Base-by-base conservation (phyloP, 2,329 filamentous ascomycete genomes). In the Phaeosphaeriaceae sp. region DNA sequence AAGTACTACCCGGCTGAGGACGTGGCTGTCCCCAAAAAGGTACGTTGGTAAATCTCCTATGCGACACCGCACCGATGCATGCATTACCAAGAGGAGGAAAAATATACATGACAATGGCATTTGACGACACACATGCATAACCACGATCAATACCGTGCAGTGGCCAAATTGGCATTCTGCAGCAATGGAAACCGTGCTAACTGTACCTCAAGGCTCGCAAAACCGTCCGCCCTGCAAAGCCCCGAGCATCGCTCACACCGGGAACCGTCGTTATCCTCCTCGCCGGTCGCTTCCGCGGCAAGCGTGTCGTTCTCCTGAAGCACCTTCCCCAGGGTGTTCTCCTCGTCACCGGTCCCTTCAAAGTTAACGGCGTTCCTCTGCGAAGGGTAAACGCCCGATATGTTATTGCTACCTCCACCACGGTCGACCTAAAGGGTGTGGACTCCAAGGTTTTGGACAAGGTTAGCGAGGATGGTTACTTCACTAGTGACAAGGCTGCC, bases 1-100 rank as follows among this genome's bases (percentile, higher is more conserved):
- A 97, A 97, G 85, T 99, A 93, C 91, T 99, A 99, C 84, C 90
- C 92, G 79, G 90, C 91, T 77, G 89, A 95, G 80, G 93, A 97
- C 81, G 89, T 93, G 76, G 77, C 85, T 77, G 82, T 88, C 81
- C 85, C 87, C 74, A 96, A 92, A 87, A 93, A 95, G 90, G 94
- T 99, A 86, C 85, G 92, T 89, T 73, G 23, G 23, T 26, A 11
- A 26, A 26, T 11, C 45, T 41, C 32, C 44, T 43, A 52, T 40
- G 48, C 53, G 50, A 52, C 49, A 58, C 49, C 49, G 58, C 51
- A 54, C 46, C 30, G 53, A 47, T 35, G 38, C 37, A 47, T 35
- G 38, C 37, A 45, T 30, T 34, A 34, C 40, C 40, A 41, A 36
- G 43, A 61, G 44, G 61, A 64, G 51, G 42, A 52, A 26, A 26